Evolutionary conservation across 1,284 basidiomycete species (phyloP).

Genomic region (Cutaneotrichosporon mucoides): DNA sequence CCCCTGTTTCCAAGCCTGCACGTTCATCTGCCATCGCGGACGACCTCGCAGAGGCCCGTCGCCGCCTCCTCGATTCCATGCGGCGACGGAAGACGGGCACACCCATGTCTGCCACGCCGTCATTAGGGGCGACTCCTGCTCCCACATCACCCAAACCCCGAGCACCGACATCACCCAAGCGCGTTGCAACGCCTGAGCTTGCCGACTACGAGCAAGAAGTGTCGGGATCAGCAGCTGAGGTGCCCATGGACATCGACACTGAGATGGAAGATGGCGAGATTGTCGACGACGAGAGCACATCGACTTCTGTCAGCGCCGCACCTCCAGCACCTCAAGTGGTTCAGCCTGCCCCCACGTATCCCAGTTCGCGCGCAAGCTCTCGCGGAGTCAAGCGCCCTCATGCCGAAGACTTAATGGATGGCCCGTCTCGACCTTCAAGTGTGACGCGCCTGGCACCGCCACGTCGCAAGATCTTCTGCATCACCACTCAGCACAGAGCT

Average conservation of each 20-base stretch:
- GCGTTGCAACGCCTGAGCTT: background rate
- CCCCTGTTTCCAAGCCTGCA: background rate
- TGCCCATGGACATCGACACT: slow-evolving; percentile 27
- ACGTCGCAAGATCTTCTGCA: slow-evolving; percentile 27
- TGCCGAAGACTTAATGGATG: slow-evolving; percentile 42
- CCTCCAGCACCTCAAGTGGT: slow-evolving; percentile 2
- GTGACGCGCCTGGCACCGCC: slow-evolving; percentile 10
- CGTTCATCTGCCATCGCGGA: slow-evolving; percentile 9
- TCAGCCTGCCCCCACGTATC: background rate
- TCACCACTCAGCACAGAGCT: slow-evolving; percentile 14
- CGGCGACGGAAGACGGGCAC: slow-evolving; percentile 10
- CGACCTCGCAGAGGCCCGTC: slow-evolving; percentile 30
- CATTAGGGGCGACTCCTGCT: background rate
- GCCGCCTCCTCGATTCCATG: slow-evolving; percentile 37
- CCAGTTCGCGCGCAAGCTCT: slow-evolving; percentile 10
- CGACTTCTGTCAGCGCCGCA: background rate
- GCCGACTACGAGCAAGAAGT: slow-evolving; percentile 9
- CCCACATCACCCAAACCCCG: background rate
- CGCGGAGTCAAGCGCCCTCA: slow-evolving; percentile 34
- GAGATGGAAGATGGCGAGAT: slow-evolving; percentile 43
- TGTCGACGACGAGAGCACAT: background rate
- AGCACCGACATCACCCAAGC: background rate
- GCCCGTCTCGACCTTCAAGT: slow-evolving; percentile 13
- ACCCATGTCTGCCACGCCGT: background rate
- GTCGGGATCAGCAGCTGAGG: slow-evolving; percentile 20